These are phyloP conservation scores for Kockiozyma suomiensis DNA, from an alignment of 805 yeast species.

Conservation along the genomic window DNA sequence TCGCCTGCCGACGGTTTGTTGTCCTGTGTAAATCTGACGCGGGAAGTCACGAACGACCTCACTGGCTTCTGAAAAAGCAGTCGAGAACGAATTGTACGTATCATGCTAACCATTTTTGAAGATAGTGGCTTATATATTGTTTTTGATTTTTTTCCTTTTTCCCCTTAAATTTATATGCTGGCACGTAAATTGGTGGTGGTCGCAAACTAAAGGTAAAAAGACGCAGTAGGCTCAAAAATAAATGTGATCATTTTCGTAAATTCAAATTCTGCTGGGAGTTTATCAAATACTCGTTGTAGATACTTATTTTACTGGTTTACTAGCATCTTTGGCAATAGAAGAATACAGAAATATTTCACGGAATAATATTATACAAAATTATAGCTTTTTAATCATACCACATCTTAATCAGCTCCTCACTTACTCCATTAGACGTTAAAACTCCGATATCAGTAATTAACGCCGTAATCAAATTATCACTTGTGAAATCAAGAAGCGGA, in stretches of 20 bases:
- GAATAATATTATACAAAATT: background rate
- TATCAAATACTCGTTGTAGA: too few relatives aligned
- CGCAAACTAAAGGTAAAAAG: too few relatives aligned
- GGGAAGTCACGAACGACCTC: background rate
- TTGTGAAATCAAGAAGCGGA: conserved; percentile 86
- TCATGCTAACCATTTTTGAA: background rate
- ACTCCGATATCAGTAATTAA: conserved; percentile 95
- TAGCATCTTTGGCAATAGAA: background rate
- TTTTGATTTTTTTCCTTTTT: too few relatives aligned
- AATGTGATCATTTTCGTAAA: too few relatives aligned
- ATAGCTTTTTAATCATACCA: conserved; percentile 41
- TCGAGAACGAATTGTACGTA: background rate
- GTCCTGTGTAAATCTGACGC: background rate
- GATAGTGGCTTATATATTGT: background rate
- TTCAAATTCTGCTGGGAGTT: too few relatives aligned
- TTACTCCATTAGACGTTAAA: conserved; percentile 94
- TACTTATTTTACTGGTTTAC: too few relatives aligned
- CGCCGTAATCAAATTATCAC: conserved; percentile 94
- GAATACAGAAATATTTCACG: background rate
- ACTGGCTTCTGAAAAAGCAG: background rate
- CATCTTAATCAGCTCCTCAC: conserved; percentile 97
- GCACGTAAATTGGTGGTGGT: too few relatives aligned
- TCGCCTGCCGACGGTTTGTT: background rate
- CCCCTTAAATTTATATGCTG: too few relatives aligned
- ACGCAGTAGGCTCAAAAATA: too few relatives aligned